A percentile compares a stretch with the other conserved stretches of the same genome.
phyloP scores from a whole-genome alignment of 345 rosid genomes.

The Mallotus nudiflorus region DNA sequence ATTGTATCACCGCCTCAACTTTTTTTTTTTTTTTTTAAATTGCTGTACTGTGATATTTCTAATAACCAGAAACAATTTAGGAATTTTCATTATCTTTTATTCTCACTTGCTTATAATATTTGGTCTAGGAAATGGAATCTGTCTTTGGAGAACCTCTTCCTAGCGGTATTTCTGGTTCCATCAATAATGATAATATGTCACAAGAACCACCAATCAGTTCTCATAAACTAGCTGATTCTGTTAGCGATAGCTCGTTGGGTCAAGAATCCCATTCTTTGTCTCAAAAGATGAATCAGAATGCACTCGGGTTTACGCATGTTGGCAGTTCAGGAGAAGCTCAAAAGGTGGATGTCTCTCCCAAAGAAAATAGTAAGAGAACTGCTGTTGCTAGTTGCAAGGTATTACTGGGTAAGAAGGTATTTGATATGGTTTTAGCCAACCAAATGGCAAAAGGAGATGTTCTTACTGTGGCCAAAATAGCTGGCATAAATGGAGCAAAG shows the following conservation, averaged over 20 bases:
- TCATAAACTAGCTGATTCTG: constrained; percentile 11
- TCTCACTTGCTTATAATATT: neutral
- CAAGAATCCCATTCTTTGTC: neutral
- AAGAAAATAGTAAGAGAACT: constrained; percentile 58
- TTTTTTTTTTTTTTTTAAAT: too few relatives aligned
- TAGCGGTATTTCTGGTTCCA: constrained; percentile 43
- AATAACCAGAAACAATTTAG: too few relatives aligned
- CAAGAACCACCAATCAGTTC: constrained; percentile 31
- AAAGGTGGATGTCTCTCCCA: constrained; percentile 94
- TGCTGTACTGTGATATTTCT: too few relatives aligned
- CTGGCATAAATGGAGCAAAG: constrained; percentile 90
- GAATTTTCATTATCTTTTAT: too few relatives aligned
- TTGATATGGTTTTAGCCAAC: constrained; percentile 74
- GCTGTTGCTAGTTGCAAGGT: constrained; percentile 85
- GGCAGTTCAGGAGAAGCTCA: constrained; percentile 71
- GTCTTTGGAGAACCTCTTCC: constrained; percentile 74
- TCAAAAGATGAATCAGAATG: constrained; percentile 14
- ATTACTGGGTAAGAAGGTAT: constrained; percentile 63
- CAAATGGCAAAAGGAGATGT: constrained; percentile 95
- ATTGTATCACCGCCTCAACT: too few relatives aligned
- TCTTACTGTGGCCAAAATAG: constrained; percentile 83
- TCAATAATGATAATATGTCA: constrained; percentile 16
- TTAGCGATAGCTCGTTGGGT: neutral
- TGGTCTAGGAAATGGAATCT: constrained; percentile 74
- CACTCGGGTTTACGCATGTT: constrained; percentile 54